Evolutionary conservation across 352 stramenopile genomes (phyloP).

Genomic region (Phytophthora boehmeriae): DNA sequence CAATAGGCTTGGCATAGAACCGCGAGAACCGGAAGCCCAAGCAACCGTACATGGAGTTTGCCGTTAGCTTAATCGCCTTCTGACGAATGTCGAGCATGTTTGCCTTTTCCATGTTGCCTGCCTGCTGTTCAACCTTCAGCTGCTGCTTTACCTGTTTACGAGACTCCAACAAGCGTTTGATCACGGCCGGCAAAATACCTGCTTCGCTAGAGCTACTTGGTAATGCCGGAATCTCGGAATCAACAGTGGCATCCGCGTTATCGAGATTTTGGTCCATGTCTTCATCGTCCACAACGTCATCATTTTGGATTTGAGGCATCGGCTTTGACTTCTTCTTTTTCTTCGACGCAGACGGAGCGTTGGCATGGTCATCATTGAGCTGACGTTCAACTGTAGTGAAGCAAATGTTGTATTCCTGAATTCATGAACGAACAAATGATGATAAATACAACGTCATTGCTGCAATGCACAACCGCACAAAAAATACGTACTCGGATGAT

Average conservation of each 20-base stretch:
- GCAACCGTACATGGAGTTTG: slow-evolving; percentile 99
- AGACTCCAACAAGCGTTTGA: slow-evolving; percentile 98
- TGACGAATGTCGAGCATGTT: slow-evolving; percentile 98
- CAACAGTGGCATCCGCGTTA: slow-evolving; percentile 54
- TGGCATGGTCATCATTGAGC: slow-evolving; percentile 58
- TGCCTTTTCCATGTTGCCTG: slow-evolving; percentile 81
- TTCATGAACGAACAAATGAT: neutral
- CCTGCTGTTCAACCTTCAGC: slow-evolving; percentile 94
- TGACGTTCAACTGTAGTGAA: slow-evolving; percentile 98
- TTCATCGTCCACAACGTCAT: slow-evolving; percentile 82
- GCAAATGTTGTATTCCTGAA: slow-evolving; percentile 99
- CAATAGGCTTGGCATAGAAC: slow-evolving; percentile 99
- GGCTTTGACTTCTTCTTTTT: slow-evolving; percentile 66
- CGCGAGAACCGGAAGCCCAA: slow-evolving; percentile 98
- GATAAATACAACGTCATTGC: slow-evolving; percentile 8
- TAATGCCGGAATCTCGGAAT: slow-evolving; percentile 89
- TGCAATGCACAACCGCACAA: neutral
- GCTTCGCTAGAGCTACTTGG: slow-evolving; percentile 78
- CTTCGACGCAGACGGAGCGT: slow-evolving; percentile 38
- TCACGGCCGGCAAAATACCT: slow-evolving; percentile 96
- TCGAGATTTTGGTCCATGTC: slow-evolving; percentile 78
- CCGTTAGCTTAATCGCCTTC: slow-evolving; percentile 99
- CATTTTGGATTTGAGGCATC: slow-evolving; percentile 57
- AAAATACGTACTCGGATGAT: slow-evolving; percentile 92
- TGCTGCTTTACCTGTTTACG: slow-evolving; percentile 97